A percentile compares a stretch with the other conserved stretches of the same genome.
These are phyloP conservation scores for Mikania micrantha DNA, from an alignment of 129 eudicot species.

Conservation along the genomic window DNA sequence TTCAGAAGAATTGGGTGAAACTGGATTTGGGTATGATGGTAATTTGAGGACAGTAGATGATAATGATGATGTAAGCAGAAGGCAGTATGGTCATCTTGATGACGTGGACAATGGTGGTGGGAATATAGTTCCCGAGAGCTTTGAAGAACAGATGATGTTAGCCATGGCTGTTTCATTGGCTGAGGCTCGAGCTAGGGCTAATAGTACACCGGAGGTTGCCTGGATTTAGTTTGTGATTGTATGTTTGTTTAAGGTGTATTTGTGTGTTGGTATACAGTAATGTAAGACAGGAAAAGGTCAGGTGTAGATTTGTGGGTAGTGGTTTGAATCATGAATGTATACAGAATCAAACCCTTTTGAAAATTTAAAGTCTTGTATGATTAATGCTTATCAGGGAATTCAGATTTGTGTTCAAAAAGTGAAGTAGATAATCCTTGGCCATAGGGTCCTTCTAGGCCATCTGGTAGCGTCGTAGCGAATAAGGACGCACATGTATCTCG, in stretches of 20 bases:
- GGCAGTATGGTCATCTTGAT: slow-evolving; percentile 22
- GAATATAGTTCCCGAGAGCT: slow-evolving; percentile 67
- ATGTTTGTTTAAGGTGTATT: slow-evolving; percentile 1
- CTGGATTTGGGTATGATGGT: slow-evolving; percentile 32
- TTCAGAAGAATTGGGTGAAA: slow-evolving; percentile 34
- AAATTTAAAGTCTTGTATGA: slow-evolving; percentile 6
- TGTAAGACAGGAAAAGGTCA: slow-evolving; percentile 18
- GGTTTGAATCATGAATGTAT: slow-evolving; percentile 22
- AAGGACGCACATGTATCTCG: too few relatives aligned
- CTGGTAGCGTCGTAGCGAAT: too few relatives aligned
- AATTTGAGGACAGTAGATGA: slow-evolving; percentile 31
- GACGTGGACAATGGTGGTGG: slow-evolving; percentile 27
- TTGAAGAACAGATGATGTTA: slow-evolving; percentile 95
- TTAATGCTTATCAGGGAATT: slow-evolving; percentile 16
- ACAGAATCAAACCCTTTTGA: neutral
- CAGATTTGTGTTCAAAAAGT: slow-evolving; percentile 15
- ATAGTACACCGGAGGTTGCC: slow-evolving; percentile 55
- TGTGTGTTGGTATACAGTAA: slow-evolving; percentile 27
- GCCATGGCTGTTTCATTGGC: slow-evolving; percentile 97
- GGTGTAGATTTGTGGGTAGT: slow-evolving; percentile 23
- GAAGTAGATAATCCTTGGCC: slow-evolving; percentile 10
- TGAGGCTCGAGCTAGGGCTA: slow-evolving; percentile 65
- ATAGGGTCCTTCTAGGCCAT: too few relatives aligned
- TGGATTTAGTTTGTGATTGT: slow-evolving; percentile 79
- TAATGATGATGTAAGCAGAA: neutral